phyloP scores from a whole-genome alignment of 192 early-diverging fungal species.

The Rhizoclosmatium sp. region DNA sequence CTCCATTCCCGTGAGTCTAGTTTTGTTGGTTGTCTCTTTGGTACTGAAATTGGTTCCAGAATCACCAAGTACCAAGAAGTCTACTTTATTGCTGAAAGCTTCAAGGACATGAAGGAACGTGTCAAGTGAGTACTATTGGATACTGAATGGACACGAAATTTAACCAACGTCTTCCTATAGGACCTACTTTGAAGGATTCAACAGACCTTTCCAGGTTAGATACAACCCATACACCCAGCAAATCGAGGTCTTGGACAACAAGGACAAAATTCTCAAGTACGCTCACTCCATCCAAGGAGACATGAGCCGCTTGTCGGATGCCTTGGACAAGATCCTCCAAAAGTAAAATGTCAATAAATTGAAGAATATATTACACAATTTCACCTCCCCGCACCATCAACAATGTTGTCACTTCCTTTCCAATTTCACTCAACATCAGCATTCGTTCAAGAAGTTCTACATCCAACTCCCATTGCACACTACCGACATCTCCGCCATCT shows the following conservation, averaged over 20 bases:
- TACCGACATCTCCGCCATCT: too few species aligned
- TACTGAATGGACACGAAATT: neutral
- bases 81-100: conserved; percentile 95
- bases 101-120: conserved; percentile 91
- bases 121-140: conserved; percentile 56
- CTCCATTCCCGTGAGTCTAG: conserved; percentile 46
- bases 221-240: conserved; percentile 93
- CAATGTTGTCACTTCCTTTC: neutral
- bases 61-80: conserved; percentile 94
- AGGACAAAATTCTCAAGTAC: conserved; percentile 61
- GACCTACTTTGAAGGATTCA: conserved; percentile 41
- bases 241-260: conserved; percentile 89
- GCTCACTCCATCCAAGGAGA: conserved; percentile 17
- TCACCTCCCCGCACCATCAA: conserved; percentile 18
- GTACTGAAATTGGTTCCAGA: conserved; percentile 6
- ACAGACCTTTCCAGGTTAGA: conserved; percentile 86
- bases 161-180: neutral
- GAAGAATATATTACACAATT: neutral
- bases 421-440: conserved; percentile 1
- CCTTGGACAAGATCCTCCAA: conserved; percentile 17
- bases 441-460: neutral
- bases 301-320: conserved; percentile 13
- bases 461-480: too few species aligned
- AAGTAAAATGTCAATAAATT: neutral
- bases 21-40: neutral